Evolutionary conservation across 495 filamentous ascomycete genomes (phyloP).

Genomic region (Podospora anserina): DNA sequence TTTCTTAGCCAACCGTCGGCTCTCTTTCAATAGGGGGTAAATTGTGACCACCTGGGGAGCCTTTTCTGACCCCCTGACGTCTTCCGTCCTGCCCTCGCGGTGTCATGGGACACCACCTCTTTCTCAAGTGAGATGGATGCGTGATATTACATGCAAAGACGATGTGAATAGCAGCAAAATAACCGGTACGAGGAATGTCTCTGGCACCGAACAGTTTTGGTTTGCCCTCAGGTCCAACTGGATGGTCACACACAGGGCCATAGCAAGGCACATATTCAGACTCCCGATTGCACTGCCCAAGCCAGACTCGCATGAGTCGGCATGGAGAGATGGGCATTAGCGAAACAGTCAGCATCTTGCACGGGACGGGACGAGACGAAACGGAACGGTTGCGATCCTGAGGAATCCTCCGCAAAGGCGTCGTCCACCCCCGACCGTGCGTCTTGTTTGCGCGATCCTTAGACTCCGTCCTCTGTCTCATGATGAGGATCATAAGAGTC

Average conservation of each 20-base stretch:
- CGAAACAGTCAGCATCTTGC: neutral
- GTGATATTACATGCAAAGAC: neutral
- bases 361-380: slow-evolving; percentile 12
- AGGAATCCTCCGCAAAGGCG: neutral
- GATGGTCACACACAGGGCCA: neutral
- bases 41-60: neutral
- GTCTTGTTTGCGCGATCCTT: neutral
- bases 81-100: neutral
- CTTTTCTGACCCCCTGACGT: neutral
- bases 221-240: neutral
- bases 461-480: neutral
- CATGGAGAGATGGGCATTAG: neutral
- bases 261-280: neutral
- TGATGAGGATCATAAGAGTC: neutral
- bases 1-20: neutral
- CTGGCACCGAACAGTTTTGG: neutral
- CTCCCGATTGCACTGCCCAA: neutral
- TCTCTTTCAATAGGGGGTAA: neutral
- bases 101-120: neutral
- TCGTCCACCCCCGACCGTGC: neutral
- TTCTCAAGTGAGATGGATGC: neutral
- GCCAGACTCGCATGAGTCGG: neutral
- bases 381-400: slow-evolving; percentile 3
- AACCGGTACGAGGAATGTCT: neutral
- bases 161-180: neutral